Conservation (phyloP, 1,284 basidiomycete species). For the Ganoderma sinense region DNA sequence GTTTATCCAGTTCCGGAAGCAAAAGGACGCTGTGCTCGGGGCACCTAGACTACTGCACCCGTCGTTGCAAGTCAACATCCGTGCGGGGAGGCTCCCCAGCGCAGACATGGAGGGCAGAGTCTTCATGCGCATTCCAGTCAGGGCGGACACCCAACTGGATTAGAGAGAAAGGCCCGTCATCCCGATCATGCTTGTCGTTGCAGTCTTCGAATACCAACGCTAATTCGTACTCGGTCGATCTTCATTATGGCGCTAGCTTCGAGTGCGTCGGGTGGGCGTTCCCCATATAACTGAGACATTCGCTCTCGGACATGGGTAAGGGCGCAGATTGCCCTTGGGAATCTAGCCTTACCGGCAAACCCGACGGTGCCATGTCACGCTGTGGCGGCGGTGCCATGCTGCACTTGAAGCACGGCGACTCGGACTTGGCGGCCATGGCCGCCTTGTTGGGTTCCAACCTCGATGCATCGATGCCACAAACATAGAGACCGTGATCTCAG, state of each 20-base stretch:
- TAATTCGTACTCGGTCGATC: background rate
- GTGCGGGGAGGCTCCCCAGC: slow-evolving; percentile 47
- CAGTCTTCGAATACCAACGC: background rate
- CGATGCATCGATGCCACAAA: slow-evolving; percentile 2
- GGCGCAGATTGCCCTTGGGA: background rate
- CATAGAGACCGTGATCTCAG: slow-evolving; percentile 13
- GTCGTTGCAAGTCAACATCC: slow-evolving; percentile 49
- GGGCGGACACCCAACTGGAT: slow-evolving; percentile 26
- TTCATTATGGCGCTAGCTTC: background rate
- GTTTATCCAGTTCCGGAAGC: slow-evolving; percentile 45
- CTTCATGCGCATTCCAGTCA: slow-evolving; percentile 39
- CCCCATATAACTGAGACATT: background rate
- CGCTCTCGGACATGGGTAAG: slow-evolving; percentile 1
- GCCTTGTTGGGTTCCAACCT: slow-evolving; percentile 1
- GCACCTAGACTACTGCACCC: slow-evolving; percentile 48
- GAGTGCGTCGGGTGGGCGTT: background rate
- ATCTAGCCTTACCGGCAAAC: background rate
- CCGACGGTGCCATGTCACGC: slow-evolving; percentile 5
- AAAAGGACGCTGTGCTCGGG: slow-evolving; percentile 44
- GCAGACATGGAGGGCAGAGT: slow-evolving; percentile 39
- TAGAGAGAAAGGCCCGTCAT: slow-evolving; percentile 11
- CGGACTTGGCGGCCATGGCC: slow-evolving; percentile 20
- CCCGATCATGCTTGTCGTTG: slow-evolving; percentile 3
- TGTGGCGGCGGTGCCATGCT: slow-evolving; percentile 8
- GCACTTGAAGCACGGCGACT: slow-evolving; percentile 17